Conservation (phyloP, 2,329 filamentous ascomycete species). For the Cordyceps fumosorosea region DNA sequence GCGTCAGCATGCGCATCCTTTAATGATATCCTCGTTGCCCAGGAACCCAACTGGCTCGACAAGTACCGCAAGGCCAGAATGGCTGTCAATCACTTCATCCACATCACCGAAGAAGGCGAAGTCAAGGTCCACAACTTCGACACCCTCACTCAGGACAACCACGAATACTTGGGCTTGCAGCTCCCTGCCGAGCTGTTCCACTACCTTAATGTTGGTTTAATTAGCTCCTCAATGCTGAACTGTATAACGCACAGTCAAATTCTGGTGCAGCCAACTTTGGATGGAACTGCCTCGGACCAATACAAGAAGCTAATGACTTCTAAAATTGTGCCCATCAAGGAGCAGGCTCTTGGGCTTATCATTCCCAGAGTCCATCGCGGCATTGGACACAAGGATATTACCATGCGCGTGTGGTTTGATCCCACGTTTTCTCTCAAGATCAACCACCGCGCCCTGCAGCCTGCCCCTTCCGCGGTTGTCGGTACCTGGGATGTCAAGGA, state of each 20-base stretch:
- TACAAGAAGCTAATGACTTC: slow-evolving; percentile 74
- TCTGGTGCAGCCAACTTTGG: slow-evolving; percentile 73
- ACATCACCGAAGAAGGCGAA: slow-evolving; percentile 70
- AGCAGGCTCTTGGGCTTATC: slow-evolving; percentile 70
- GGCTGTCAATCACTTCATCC: slow-evolving; percentile 80
- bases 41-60: slow-evolving; percentile 71
- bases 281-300: slow-evolving; percentile 70
- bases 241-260: slow-evolving; percentile 78
- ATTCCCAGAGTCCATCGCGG: slow-evolving; percentile 76
- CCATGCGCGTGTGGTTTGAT: slow-evolving; percentile 79
- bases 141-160: slow-evolving; percentile 71
- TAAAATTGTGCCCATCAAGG: slow-evolving; percentile 67
- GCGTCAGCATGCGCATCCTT: slow-evolving; percentile 69
- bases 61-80: slow-evolving; percentile 82
- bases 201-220: slow-evolving; percentile 77
- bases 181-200: slow-evolving; percentile 85
- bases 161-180: slow-evolving; percentile 84
- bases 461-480: slow-evolving; percentile 40
- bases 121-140: slow-evolving; percentile 68
- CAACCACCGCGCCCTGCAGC: slow-evolving; percentile 47
- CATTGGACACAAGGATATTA: slow-evolving; percentile 72
- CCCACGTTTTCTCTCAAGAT: slow-evolving; percentile 61
- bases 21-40: slow-evolving; percentile 67
- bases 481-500: slow-evolving; percentile 69
- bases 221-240: slow-evolving; percentile 72